These are phyloP conservation scores for Sphagnurus paluster DNA, from an alignment of 1,284 basidiomycete species.

Conservation along the genomic window DNA sequence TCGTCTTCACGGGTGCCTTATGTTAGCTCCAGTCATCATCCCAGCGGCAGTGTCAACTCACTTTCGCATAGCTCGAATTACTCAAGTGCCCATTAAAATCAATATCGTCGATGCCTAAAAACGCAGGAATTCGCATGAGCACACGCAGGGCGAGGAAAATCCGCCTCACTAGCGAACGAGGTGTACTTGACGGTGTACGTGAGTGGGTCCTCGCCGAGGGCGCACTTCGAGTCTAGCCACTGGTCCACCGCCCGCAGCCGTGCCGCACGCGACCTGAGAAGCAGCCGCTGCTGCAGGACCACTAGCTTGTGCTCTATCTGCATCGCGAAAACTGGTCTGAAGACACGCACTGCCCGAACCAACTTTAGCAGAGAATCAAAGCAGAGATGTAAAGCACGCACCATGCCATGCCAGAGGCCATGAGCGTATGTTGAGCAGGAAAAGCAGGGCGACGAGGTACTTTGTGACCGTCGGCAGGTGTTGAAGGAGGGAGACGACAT, in stretches of 20 bases:
- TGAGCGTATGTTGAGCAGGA: conserved; percentile 55
- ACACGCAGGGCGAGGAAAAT: not conserved
- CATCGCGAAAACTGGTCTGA: conserved; percentile 44
- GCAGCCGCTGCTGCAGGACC: conserved; percentile 38
- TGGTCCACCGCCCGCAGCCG: conserved; percentile 40
- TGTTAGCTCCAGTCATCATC: not conserved
- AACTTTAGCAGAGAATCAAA: no score
- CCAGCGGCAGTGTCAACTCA: conserved; percentile 22
- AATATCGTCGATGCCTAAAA: conserved; percentile 61
- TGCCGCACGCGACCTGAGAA: conserved; percentile 41
- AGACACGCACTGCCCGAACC: conserved; percentile 63
- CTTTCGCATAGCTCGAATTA: conserved; percentile 79
- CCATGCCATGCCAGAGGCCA: conserved; percentile 68
- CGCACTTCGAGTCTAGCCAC: conserved; percentile 47
- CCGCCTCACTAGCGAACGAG: conserved; percentile 56
- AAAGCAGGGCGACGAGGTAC: conserved; percentile 33
- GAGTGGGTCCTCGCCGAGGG: conserved; percentile 60
- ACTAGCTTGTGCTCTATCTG: conserved; percentile 36
- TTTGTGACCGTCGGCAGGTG: conserved; percentile 31
- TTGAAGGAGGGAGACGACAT: no score
- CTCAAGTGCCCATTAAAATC: conserved; percentile 75
- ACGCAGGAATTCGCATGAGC: not conserved
- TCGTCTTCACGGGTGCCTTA: conserved; percentile 27
- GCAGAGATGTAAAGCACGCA: conserved; percentile 35
- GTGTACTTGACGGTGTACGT: conserved; percentile 39